Conservation (phyloP, 345 rosid genomes). For the Camelina laxa region DNA sequence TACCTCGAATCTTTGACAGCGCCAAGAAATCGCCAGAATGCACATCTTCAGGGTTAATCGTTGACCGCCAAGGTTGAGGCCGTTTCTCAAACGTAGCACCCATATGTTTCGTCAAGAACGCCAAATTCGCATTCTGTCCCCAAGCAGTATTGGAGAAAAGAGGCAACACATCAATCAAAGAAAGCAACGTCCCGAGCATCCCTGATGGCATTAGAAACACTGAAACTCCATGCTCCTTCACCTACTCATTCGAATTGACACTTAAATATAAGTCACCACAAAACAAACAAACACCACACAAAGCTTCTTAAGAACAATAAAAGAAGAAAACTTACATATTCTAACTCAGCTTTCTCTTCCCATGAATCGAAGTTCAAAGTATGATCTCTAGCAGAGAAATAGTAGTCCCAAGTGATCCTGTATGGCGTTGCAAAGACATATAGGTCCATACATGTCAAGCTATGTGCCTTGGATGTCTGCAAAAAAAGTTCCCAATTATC, state of each 20-base stretch:
- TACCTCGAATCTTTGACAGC: slow-evolving; percentile 88
- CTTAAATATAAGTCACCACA: neutral
- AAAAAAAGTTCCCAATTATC: slow-evolving; percentile 7
- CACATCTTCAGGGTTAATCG: slow-evolving; percentile 76
- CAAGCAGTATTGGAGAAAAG: slow-evolving; percentile 85
- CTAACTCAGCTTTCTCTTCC: slow-evolving; percentile 91
- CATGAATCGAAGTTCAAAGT: slow-evolving; percentile 80
- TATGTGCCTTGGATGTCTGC: slow-evolving; percentile 86
- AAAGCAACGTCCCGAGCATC: slow-evolving; percentile 88
- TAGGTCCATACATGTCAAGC: slow-evolving; percentile 97
- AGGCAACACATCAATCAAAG: slow-evolving; percentile 86
- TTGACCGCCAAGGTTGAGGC: slow-evolving; percentile 74
- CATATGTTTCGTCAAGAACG: slow-evolving; percentile 85
- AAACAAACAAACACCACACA: slow-evolving; percentile 12
- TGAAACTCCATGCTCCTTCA: slow-evolving; percentile 91
- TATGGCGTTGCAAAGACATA: slow-evolving; percentile 98
- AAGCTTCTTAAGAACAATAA: neutral
- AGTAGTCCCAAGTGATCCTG: slow-evolving; percentile 95
- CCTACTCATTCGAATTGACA: slow-evolving; percentile 51
- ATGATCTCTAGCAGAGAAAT: slow-evolving; percentile 81
- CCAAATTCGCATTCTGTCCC: slow-evolving; percentile 94
- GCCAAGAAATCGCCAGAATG: slow-evolving; percentile 94
- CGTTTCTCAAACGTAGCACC: slow-evolving; percentile 89
- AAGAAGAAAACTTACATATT: slow-evolving; percentile 64
- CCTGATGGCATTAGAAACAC: slow-evolving; percentile 98